Conservation (phyloP, 23 red algal genomes). For the Gracilaria gracilis region DNA sequence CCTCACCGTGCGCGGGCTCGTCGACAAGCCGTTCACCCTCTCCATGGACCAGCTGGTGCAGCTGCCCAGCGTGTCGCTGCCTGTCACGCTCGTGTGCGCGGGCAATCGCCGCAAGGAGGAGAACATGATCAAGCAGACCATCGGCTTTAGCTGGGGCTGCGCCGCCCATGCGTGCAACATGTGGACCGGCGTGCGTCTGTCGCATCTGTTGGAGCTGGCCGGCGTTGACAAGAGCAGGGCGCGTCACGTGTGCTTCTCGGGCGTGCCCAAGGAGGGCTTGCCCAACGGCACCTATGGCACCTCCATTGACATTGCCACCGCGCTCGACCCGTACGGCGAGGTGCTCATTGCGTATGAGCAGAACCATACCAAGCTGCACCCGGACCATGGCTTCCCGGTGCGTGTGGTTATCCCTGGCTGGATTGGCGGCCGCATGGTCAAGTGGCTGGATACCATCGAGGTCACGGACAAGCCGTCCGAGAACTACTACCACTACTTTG, state of each 20-base stretch:
- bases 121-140: constrained; percentile 93
- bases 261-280: constrained; percentile 82
- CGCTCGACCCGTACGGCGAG: constrained; percentile 87
- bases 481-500: constrained; percentile 93
- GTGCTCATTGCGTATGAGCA: constrained; percentile 94
- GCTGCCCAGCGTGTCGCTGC: constrained; percentile 75
- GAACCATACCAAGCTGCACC: constrained; percentile 80
- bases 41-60: constrained; percentile 68
- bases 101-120: constrained; percentile 97
- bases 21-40: constrained; percentile 46
- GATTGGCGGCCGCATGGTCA: constrained; percentile 99
- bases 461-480: constrained; percentile 79
- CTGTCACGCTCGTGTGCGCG: constrained; percentile 94
- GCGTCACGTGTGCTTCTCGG: constrained; percentile 87
- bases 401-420: constrained; percentile 96
- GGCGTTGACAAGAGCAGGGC: constrained; percentile 53
- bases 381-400: constrained; percentile 96
- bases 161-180: constrained; percentile 79
- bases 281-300: constrained; percentile 96
- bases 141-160: constrained; percentile 93
- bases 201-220: constrained; percentile 64
- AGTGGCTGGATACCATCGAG: constrained; percentile 89
- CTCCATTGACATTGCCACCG: constrained; percentile 88
- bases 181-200: constrained; percentile 91
- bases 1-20: constrained; percentile 70